phyloP scores from a whole-genome alignment of 345 rosid species.

The Erysimum cheiranthoides region DNA sequence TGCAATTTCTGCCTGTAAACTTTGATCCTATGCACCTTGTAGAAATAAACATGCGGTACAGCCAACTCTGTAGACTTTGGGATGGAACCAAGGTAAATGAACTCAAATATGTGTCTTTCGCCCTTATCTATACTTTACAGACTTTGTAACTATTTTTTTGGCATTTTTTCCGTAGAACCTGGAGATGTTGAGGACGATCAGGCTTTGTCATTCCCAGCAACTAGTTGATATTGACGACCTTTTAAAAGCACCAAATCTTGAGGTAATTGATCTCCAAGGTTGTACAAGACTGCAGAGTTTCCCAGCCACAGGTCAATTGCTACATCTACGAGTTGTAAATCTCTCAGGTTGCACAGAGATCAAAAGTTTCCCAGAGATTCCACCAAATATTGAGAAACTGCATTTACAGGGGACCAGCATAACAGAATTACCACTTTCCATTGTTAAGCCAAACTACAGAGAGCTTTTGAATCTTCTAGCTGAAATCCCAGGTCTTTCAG shows the following conservation, averaged over 20 bases:
- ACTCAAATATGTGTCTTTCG: background rate
- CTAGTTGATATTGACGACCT: background rate
- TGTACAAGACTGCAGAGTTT: slow-evolving; percentile 9
- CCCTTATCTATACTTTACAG: background rate
- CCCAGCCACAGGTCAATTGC: background rate
- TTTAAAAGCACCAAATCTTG: background rate
- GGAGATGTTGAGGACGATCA: slow-evolving; percentile 5
- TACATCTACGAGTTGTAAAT: background rate
- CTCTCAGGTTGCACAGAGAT: slow-evolving; percentile 4
- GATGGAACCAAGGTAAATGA: background rate
- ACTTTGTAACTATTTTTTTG: background rate
- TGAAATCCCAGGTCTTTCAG: slow-evolving; percentile 7
- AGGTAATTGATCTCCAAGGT: slow-evolving; percentile 11
- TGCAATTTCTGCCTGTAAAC: background rate
- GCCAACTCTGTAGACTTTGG: background rate
- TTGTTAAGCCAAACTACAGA: background rate
- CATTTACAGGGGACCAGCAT: background rate
- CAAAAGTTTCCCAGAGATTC: background rate
- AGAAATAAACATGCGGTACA: background rate
- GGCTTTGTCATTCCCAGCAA: slow-evolving; percentile 7
- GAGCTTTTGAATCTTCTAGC: background rate
- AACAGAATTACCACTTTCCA: background rate
- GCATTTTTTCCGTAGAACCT: background rate
- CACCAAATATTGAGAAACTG: background rate
- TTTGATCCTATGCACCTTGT: slow-evolving; percentile 4